These are phyloP conservation scores for Podila verticillata DNA, from an alignment of 192 early-diverging fungal species.

Conservation along the genomic window DNA sequence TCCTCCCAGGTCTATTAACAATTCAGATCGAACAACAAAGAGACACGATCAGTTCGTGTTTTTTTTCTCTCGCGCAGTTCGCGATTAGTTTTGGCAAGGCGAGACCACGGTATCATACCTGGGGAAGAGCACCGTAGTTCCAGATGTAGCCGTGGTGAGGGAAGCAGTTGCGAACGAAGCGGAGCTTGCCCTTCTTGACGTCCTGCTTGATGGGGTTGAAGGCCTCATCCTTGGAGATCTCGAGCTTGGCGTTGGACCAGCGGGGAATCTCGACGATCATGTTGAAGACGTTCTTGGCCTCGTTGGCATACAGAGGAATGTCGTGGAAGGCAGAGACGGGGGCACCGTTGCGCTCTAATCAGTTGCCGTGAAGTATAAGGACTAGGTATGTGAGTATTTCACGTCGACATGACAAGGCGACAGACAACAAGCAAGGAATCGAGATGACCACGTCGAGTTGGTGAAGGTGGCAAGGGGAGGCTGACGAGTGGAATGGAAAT, in stretches of 20 bases:
- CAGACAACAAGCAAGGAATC: too few species aligned
- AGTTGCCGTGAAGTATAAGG: slow-evolving; percentile 16
- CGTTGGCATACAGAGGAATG: slow-evolving; percentile 95
- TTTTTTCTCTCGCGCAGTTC: too few species aligned
- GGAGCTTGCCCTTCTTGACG: slow-evolving; percentile 98
- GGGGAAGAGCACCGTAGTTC: slow-evolving; percentile 99
- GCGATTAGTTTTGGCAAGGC: too few species aligned
- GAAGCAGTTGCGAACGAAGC: slow-evolving; percentile 98
- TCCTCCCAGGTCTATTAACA: slow-evolving; percentile 94
- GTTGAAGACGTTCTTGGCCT: slow-evolving; percentile 92
- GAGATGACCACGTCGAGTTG: too few species aligned
- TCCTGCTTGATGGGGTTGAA: slow-evolving; percentile 99
- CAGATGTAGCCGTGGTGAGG: slow-evolving; percentile 99
- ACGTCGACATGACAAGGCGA: too few species aligned
- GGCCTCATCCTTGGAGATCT: slow-evolving; percentile 95
- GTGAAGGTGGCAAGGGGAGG: background rate
- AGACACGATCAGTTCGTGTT: background rate
- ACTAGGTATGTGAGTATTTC: background rate
- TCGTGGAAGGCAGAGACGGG: slow-evolving; percentile 97
- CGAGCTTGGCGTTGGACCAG: slow-evolving; percentile 99
- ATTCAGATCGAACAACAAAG: background rate
- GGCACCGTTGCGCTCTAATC: slow-evolving; percentile 82
- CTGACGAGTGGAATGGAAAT: too few species aligned
- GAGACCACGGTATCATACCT: slow-evolving; percentile 53
- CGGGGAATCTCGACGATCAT: slow-evolving; percentile 99